phyloP scores from a whole-genome alignment of 768 basidiomycete genomes.

The Pulveroboletus frians region DNA sequence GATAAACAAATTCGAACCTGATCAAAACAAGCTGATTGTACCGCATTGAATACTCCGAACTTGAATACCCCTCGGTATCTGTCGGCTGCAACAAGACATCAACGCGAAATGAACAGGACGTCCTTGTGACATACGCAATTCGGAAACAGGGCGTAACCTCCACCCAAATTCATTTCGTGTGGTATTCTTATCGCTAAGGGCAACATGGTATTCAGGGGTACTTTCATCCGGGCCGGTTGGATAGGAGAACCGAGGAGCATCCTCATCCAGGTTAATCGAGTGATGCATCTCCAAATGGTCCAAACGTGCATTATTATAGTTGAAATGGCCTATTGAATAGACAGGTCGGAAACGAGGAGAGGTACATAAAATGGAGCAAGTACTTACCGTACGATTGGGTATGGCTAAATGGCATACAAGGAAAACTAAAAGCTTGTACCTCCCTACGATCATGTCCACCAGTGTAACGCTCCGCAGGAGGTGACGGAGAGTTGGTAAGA shows the following conservation, averaged over 20 bases:
- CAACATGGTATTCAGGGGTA: neutral
- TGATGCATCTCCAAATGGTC: neutral
- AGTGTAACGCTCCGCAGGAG: neutral
- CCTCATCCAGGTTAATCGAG: neutral
- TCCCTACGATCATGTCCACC: neutral
- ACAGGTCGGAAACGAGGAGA: neutral
- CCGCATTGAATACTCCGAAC: slow-evolving; percentile 86
- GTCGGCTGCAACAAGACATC: slow-evolving; percentile 53
- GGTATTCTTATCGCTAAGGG: slow-evolving; percentile 2
- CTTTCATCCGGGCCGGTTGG: neutral
- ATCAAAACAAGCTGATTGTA: slow-evolving; percentile 82
- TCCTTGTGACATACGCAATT: slow-evolving; percentile 49
- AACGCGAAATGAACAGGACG: neutral
- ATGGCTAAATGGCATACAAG: neutral
- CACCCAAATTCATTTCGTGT: slow-evolving; percentile 42
- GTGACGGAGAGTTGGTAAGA: slow-evolving; percentile 2
- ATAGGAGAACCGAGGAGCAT: neutral
- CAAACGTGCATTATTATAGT: neutral
- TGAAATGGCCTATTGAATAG: slow-evolving; percentile 3
- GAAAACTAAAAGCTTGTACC: neutral
- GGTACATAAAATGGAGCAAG: neutral
- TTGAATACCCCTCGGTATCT: slow-evolving; percentile 77
- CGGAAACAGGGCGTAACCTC: slow-evolving; percentile 62
- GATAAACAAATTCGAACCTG: slow-evolving; percentile 38
- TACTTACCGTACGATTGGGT: slow-evolving; percentile 2